Conservation (phyloP, 169 alveolate genomes). For the Cryptosporidium sp. region DNA sequence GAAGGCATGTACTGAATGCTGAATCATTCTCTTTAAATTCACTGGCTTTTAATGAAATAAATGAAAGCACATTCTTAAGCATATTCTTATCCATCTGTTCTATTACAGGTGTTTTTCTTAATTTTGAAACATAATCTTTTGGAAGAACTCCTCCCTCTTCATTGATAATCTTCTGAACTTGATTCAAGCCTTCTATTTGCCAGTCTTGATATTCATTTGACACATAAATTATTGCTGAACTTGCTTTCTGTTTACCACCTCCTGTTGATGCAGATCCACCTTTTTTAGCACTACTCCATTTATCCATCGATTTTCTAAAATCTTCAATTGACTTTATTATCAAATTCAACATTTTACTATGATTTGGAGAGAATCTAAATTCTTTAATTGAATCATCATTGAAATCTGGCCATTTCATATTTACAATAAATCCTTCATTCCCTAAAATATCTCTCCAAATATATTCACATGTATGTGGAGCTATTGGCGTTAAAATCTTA, state of each 20-base stretch:
- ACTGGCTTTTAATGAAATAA: conserved; percentile 51
- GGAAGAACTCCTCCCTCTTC: conserved; percentile 60
- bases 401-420: conserved; percentile 86
- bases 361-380: conserved; percentile 1
- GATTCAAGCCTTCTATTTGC: conserved; percentile 65
- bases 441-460: conserved; percentile 88
- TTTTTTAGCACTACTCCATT: conserved; percentile 51
- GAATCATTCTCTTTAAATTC: conserved; percentile 54
- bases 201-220: conserved; percentile 66
- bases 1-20: conserved; percentile 32
- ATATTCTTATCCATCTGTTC: conserved; percentile 61
- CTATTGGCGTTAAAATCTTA: conserved; percentile 86
- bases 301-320: conserved; percentile 58
- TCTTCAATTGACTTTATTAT: conserved; percentile 55
- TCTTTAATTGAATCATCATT: conserved; percentile 53
- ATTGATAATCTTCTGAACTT: conserved; percentile 37
- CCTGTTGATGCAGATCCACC: conserved; percentile 1
- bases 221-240: conserved; percentile 35
- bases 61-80: conserved; percentile 55
- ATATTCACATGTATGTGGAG: conserved; percentile 92
- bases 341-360: conserved; percentile 58
- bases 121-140: conserved; percentile 38
- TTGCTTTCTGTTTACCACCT: conserved; percentile 7
- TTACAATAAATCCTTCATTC: conserved; percentile 80
- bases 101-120: conserved; percentile 52